Evolutionary conservation across 768 basidiomycete species (phyloP), one percentile per base, ranked within the genome.

Genomic region (Suillus bovinus): DNA sequence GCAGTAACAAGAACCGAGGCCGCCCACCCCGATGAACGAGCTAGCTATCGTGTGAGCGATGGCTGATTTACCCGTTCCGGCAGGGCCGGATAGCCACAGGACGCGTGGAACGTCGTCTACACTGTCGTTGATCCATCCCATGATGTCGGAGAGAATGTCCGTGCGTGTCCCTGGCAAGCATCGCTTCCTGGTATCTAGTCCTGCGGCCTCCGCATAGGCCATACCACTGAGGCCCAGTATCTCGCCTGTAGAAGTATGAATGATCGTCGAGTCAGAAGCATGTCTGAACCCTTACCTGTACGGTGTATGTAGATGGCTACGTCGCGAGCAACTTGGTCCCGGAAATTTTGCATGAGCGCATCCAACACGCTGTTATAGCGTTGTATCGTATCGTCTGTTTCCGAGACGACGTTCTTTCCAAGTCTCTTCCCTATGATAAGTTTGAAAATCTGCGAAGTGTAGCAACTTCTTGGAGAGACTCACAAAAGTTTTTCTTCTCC

Each of bases 131-230:
- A 63, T 47, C 74, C 74, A 76, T 22, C 62, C 31, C 20, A 33
- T 59, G 31, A 76, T 71, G n/a, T 68, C 67, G 13, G 70, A 63
- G 27, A 74, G 60, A 17, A 75, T 65, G 10, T 59, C 62, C n/a
- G 44, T 20, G 5, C 71, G 69, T 1, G 72, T 76, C 4, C 63
- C 66, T 3, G 54, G 39, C 6, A 70, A 60, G 50, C 71, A 73
- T 44, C 8, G 20, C 13, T 58, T 47, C 22, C 49, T 9, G 1
- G 49, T 50, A 49, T 49, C 27, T 27, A 24, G 46, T 8, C 46
- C 46, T 0, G 46, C 46, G 14, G 24, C 46, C 1, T 16, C 24
- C 0, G 46, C 46, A 16, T 47, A 47, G 3, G 14, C 2, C 46
- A 47, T 47, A 24, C 46, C 46, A 2, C 46, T 47, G 14, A 47